Base-by-base conservation (phyloP, 1,139 yeast genomes). In the Arxiozyma telluris region DNA sequence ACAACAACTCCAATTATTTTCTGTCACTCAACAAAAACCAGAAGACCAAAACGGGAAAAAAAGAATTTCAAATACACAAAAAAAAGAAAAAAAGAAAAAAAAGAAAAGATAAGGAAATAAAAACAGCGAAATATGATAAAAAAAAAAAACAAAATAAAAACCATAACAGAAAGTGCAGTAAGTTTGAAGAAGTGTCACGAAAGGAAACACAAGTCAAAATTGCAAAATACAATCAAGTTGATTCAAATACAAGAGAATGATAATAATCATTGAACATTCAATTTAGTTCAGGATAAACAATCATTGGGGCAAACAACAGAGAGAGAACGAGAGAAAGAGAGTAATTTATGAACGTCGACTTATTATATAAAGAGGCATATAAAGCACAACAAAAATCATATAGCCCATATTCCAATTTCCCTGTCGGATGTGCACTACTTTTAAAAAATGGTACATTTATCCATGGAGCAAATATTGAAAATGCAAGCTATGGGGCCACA, bases 381-480 rank as follows among this genome's bases (percentile, higher is more conserved):
- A 20, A 55, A 69, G 87, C 88, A 1, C 75, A 80, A 53, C 67
- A 72, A 1, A 64, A 73, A 20, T 80, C 95, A 0, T 88, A 89
- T 68, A 77, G 85, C 20, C 96, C 96, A 2, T 89, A 89, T 69
- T 88, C 96, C 43, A 81, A 85, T 50, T 90, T 88, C 70, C 75
- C 81, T 77, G 98, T 93, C 1, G 97, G 98, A 0, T 88, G 96
- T 53, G 81, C 84, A 1, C 63, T 91, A 1, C 22, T 27, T 15
- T 21, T 46, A 17, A 23, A 34, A 12, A 18, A 41, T 23, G 50
- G 50, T 20, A 34, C 73, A 22, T 73, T 68, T 49, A 71, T 84
- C 41, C 68, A 71, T 15, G 98, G 98, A 4, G 96, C 95, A 50
- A 93, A 93, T 62, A 82, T 93, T 27, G 98, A 93, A 67, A 93